phyloP scores from a whole-genome alignment of 371 early-diverging fungal species.

The Rhizopus sp. region DNA sequence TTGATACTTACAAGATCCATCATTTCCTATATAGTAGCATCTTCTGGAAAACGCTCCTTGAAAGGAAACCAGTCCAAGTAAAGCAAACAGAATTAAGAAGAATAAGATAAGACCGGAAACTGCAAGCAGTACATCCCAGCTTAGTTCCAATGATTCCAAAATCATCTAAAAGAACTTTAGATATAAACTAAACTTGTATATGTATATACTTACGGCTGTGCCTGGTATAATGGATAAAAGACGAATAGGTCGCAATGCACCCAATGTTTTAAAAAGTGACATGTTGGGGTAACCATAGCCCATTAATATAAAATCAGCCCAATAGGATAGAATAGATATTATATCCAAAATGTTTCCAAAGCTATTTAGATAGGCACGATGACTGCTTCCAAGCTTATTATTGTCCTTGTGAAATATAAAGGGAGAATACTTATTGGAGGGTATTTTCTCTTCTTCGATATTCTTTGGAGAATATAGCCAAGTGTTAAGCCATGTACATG shows the following conservation, averaged over 20 bases:
- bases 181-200: background rate
- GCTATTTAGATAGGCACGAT: conserved; percentile 40
- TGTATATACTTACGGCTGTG: conserved; percentile 48
- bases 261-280: conserved; percentile 58
- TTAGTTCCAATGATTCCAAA: conserved; percentile 54
- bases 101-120: conserved; percentile 59
- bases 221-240: conserved; percentile 53
- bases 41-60: conserved; percentile 55
- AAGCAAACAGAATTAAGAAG: conserved; percentile 57
- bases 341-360: conserved; percentile 54
- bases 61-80: conserved; percentile 56
- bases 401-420: background rate
- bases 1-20: conserved; percentile 32
- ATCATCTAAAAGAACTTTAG: conserved; percentile 38
- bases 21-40: conserved; percentile 36
- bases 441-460: background rate
- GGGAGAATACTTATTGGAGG: background rate
- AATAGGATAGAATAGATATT: conserved; percentile 49
- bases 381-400: conserved; percentile 14
- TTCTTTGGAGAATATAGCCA: background rate
- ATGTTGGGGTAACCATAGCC: conserved; percentile 38
- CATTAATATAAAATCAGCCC: conserved; percentile 58
- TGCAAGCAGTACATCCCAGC: conserved; percentile 54
- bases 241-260: conserved; percentile 54
- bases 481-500: background rate